These are phyloP conservation scores for Aspergillus candidus DNA, from an alignment of 2,329 filamentous ascomycete species.

Conservation along the genomic window DNA sequence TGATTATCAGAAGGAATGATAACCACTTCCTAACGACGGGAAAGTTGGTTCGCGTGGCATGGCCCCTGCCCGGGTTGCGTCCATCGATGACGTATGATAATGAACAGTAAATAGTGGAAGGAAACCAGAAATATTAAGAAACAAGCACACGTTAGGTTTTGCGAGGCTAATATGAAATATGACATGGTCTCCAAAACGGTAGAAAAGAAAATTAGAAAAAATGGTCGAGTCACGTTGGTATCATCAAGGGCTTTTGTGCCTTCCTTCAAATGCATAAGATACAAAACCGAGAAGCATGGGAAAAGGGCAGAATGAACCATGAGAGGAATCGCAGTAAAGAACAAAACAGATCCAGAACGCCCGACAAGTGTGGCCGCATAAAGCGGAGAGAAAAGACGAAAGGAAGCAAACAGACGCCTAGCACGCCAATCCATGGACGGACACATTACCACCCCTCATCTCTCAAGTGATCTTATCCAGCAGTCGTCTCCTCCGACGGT, in stretches of 20 bases:
- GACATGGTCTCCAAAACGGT: constrained; percentile 9
- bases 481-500: constrained; percentile 73
- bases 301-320: constrained; percentile 5
- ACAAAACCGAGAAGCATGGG: constrained; percentile 8
- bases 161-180: not conserved
- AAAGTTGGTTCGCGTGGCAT: no score
- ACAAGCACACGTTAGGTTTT: no score
- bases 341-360: constrained; percentile 22
- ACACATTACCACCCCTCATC: not conserved
- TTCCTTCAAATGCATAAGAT: constrained; percentile 10
- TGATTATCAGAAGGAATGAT: no score
- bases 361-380: constrained; percentile 6
- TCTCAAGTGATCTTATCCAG: constrained; percentile 66
- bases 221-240: constrained; percentile 15
- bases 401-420: not conserved
- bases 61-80: no score
- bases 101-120: no score
- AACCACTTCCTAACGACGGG: no score
- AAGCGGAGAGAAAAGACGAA: constrained; percentile 10
- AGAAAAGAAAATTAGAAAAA: constrained; percentile 10
- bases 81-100: no score
- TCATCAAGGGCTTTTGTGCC: constrained; percentile 13
- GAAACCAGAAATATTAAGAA: no score
- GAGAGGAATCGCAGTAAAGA: constrained; percentile 13
- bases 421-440: not conserved